Percentiles rank a stretch among this genome's conserved stretches.
phyloP scores from a whole-genome alignment of 2,329 filamentous ascomycete genomes.

The Diaporthe helianthi region DNA sequence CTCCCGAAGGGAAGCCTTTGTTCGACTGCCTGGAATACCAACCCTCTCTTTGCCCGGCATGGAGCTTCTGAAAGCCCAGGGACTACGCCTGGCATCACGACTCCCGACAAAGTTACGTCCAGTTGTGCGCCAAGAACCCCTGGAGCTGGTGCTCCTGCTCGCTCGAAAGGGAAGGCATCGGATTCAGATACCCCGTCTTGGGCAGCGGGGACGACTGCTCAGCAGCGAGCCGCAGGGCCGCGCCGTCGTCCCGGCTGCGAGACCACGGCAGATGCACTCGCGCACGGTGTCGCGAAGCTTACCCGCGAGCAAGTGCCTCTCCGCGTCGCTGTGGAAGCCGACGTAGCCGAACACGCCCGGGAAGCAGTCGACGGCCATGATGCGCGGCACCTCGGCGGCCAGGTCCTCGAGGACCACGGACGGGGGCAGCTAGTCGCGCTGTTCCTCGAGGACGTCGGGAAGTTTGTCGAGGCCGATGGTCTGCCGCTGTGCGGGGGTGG shows the following conservation, averaged over 20 bases:
- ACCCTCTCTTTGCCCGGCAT: too few species aligned
- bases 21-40: too few species aligned
- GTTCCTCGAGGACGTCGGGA: slow-evolving; percentile 41
- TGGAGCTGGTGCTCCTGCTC: background rate
- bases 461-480: too few species aligned
- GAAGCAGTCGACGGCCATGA: slow-evolving; percentile 52
- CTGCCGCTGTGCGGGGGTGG: too few species aligned
- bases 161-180: too few species aligned
- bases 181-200: background rate
- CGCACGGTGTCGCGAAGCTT: slow-evolving; percentile 46
- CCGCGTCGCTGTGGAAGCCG: slow-evolving; percentile 45
- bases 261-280: slow-evolving; percentile 41
- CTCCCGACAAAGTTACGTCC: too few species aligned
- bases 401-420: slow-evolving; percentile 48
- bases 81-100: too few species aligned
- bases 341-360: slow-evolving; percentile 51
- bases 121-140: too few species aligned
- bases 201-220: background rate
- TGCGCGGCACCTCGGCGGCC: slow-evolving; percentile 50
- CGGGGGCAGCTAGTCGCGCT: slow-evolving; percentile 54
- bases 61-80: too few species aligned
- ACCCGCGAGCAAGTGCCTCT: slow-evolving; percentile 41
- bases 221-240: background rate
- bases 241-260: background rate
- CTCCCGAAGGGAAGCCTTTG: too few species aligned